These are phyloP conservation scores for Quercus robur DNA, from an alignment of 306 rosid genomes.

Conservation along the genomic window DNA sequence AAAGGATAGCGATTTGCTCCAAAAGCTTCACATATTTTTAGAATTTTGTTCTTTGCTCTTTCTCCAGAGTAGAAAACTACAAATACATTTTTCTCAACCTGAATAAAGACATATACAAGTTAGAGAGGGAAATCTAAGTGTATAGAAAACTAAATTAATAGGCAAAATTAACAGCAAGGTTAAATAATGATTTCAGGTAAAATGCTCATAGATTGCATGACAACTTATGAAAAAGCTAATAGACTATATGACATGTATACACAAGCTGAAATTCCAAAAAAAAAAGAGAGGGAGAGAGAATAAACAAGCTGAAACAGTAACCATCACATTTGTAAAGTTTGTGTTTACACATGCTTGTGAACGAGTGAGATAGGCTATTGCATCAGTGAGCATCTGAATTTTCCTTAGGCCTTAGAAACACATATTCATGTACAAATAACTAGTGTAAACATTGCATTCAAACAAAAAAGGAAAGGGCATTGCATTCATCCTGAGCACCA, in stretches of 20 bases:
- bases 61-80: constrained; percentile 87
- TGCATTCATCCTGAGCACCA: no score
- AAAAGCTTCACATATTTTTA: constrained; percentile 96
- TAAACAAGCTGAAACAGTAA: neutral
- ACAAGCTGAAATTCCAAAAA: no score
- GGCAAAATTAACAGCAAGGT: neutral
- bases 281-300: no score
- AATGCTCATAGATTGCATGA: neutral
- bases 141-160: constrained; percentile 1
- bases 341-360: neutral
- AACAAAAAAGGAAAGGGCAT: no score
- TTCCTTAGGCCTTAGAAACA: neutral
- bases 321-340: neutral
- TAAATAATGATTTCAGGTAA: neutral
- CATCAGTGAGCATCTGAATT: constrained; percentile 7
- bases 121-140: neutral
- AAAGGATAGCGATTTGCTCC: constrained; percentile 97
- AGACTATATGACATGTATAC: no score
- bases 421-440: no score
- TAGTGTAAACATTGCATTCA: neutral
- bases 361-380: neutral
- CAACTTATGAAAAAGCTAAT: neutral
- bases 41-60: constrained; percentile 81
- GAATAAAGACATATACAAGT: constrained; percentile 27
- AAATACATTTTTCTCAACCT: constrained; percentile 96